A percentile compares a stretch with the other conserved stretches of the same genome.
Evolutionary conservation across 192 early-diverging fungal genomes (phyloP).

Genomic region (Gaertneriomyces semiglobifer): DNA sequence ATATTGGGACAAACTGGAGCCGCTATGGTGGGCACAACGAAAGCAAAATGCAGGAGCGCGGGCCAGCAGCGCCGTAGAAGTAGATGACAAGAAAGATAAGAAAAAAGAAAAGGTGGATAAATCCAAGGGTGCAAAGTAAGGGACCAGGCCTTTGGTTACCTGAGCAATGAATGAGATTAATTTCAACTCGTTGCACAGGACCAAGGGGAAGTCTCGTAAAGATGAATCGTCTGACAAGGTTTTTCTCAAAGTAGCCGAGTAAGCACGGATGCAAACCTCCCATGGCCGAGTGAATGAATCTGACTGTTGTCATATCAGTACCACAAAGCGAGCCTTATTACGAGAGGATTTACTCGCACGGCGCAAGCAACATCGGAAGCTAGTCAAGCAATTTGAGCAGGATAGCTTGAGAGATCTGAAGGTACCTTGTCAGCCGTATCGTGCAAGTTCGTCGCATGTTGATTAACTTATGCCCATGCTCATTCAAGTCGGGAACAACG

Average conservation of each 20-base stretch:
- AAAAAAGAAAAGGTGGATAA: slow-evolving; percentile 28
- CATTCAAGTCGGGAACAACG: slow-evolving; percentile 20
- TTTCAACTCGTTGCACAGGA: slow-evolving; percentile 16
- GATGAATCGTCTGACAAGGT: slow-evolving; percentile 30
- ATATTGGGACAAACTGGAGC: slow-evolving; percentile 53
- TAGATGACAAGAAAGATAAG: slow-evolving; percentile 33
- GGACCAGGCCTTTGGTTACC: background rate
- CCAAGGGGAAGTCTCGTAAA: slow-evolving; percentile 30
- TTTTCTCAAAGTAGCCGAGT: slow-evolving; percentile 41
- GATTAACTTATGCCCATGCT: background rate
- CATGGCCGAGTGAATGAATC: background rate
- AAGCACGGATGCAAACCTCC: slow-evolving; percentile 9
- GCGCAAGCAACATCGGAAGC: slow-evolving; percentile 30
- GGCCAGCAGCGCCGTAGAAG: slow-evolving; percentile 5
- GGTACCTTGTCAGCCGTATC: slow-evolving; percentile 22
- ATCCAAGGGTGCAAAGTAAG: slow-evolving; percentile 3
- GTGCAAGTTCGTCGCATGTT: slow-evolving; percentile 1
- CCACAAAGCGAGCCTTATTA: slow-evolving; percentile 35
- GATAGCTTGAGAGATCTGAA: slow-evolving; percentile 24
- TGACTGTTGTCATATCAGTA: slow-evolving; percentile 21
- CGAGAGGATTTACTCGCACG: slow-evolving; percentile 42
- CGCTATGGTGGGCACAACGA: slow-evolving; percentile 46
- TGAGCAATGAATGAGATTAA: background rate
- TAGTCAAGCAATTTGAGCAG: slow-evolving; percentile 26
- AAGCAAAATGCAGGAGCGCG: slow-evolving; percentile 26